Evolutionary conservation across 2,329 filamentous ascomycete genomes (phyloP).

Genomic region (Dryadomyces quercus-mongolicae): DNA sequence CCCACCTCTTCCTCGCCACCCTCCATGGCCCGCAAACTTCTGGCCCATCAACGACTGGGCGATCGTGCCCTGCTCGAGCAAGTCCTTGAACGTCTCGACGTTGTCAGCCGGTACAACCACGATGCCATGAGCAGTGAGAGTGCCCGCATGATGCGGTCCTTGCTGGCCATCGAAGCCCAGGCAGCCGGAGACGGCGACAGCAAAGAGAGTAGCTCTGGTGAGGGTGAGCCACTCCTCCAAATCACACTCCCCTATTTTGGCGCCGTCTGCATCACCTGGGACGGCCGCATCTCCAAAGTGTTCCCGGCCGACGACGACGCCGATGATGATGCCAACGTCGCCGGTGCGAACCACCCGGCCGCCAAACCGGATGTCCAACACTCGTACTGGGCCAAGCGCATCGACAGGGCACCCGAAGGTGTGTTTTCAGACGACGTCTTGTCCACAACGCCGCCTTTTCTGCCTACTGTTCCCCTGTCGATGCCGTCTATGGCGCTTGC

Average conservation of each 20-base stretch:
- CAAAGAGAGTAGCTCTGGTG: neutral
- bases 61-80: conserved; percentile 28
- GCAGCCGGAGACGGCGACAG: conserved; percentile 10
- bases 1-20: neutral
- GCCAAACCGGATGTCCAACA: neutral
- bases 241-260: conserved; percentile 32
- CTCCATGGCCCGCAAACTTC: conserved; percentile 7
- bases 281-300: neutral
- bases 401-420: neutral
- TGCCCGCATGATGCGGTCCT: conserved; percentile 17
- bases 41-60: conserved; percentile 24
- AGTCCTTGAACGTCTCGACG: conserved; percentile 22
- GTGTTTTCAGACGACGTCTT: neutral
- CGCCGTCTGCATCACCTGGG: conserved; percentile 4
- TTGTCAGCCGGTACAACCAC: conserved; percentile 14
- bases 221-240: conserved; percentile 6
- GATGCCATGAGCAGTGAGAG: conserved; percentile 20
- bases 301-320: neutral
- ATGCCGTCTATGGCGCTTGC: neutral
- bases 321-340: neutral
- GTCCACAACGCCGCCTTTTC: neutral
- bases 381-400: neutral
- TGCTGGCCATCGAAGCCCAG: conserved; percentile 22
- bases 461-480: neutral
- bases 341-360: no score